phyloP scores from a whole-genome alignment of 78 protist genomes.

The Dictyostelium purpureum region DNA sequence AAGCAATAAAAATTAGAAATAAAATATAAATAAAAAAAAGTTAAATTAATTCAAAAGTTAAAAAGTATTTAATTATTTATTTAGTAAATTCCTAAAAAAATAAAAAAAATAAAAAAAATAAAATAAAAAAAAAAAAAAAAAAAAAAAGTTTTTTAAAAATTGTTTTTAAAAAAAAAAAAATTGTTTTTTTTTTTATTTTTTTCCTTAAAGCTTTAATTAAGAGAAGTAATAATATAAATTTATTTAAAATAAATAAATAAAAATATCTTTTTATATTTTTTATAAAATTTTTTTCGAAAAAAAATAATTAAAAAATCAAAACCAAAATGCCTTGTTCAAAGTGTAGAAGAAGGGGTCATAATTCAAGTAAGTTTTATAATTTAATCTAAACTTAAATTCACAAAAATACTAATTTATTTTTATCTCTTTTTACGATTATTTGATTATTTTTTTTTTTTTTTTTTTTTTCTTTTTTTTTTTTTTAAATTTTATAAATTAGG shows the following conservation, averaged over 20 bases:
- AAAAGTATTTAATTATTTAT: neutral
- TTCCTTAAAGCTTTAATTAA: too few relatives aligned
- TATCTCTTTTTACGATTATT: neutral
- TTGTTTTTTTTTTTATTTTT: too few relatives aligned
- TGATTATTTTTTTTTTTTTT: neutral
- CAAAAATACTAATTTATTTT: neutral
- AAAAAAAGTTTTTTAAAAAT: neutral
- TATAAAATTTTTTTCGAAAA: neutral
- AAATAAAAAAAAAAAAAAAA: neutral
- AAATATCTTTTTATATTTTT: neutral
- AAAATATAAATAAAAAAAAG: neutral
- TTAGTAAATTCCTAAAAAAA: too few relatives aligned
- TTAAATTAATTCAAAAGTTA: neutral
- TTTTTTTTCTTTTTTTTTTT: neutral
- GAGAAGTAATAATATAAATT: too few relatives aligned
- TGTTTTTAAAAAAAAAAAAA: neutral
- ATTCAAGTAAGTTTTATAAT: constrained; percentile 12
- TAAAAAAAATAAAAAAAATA: neutral
- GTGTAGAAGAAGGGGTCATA: neutral
- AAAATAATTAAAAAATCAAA: neutral
- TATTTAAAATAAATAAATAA: neutral
- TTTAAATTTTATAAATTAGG: neutral
- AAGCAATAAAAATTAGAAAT: neutral
- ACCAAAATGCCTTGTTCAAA: neutral
- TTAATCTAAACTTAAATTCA: neutral